Evolutionary conservation across 2,329 filamentous ascomycete species (phyloP).

Genomic region (Ceratocystis papillata): DNA sequence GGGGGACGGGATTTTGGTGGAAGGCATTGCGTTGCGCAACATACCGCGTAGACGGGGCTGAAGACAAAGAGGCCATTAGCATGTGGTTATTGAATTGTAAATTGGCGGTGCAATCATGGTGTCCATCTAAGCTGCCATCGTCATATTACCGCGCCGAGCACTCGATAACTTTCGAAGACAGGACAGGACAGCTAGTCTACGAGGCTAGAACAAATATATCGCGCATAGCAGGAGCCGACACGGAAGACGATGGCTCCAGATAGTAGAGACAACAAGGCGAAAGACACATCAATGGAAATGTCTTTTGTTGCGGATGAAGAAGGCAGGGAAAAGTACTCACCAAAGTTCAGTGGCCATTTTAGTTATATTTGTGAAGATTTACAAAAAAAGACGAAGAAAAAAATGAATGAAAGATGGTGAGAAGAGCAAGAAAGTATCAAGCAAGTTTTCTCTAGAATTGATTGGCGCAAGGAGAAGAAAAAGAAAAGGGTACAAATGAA

Average conservation of each 20-base stretch:
- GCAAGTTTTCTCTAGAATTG: too few relatives aligned
- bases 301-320: slow-evolving; percentile 22
- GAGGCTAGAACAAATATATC: too few relatives aligned
- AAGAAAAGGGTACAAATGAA: slow-evolving; percentile 12
- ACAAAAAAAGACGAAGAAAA: slow-evolving; percentile 23
- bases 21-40: slow-evolving; percentile 38
- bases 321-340: slow-evolving; percentile 47
- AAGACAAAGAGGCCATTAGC: slow-evolving; percentile 24
- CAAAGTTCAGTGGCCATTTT: slow-evolving; percentile 73
- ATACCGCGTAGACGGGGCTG: slow-evolving; percentile 98
- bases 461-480: background rate
- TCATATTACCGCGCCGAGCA: too few relatives aligned
- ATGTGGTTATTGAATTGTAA: background rate
- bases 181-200: too few relatives aligned
- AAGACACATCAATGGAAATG: slow-evolving; percentile 26
- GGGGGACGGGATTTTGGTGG: too few relatives aligned
- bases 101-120: background rate
- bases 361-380: slow-evolving; percentile 32
- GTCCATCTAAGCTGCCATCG: background rate
- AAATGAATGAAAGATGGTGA: slow-evolving; percentile 5
- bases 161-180: too few relatives aligned
- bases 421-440: background rate
- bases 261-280: background rate
- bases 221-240: too few relatives aligned
- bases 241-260: background rate